Base-by-base conservation (phyloP, 2,329 filamentous ascomycete species). In the Paramyrothecium sp. region DNA sequence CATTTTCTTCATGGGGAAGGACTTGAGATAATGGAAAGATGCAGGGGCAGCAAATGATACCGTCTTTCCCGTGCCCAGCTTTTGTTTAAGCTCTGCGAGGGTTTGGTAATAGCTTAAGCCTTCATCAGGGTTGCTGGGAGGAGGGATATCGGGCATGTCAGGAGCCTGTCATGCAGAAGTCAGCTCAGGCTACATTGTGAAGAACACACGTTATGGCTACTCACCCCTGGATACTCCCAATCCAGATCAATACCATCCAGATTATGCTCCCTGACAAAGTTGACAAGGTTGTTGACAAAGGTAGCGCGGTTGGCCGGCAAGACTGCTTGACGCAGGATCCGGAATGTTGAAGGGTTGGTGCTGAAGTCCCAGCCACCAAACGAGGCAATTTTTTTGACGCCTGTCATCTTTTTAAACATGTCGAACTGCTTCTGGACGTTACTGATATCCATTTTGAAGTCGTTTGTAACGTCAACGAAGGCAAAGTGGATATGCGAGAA, bases 161-260 rank as follows among this genome's bases (percentile, higher is more conserved):
- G 61, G 55, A 5, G 61, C 62, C 69, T 22, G 60, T 58, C 22
- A 69, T 69, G 13, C 38, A 44, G 13, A 16, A 44, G 38, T 44
- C 13, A 44, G 13, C n/a, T 44, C 7, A 44, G 38, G n/a, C 13
- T 16, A 44, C 38, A 44, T 44, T 30, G 26, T 30, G 26, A 30
- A 30, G 26, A 30, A 10, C 26, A 30, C 4, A 10, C 26, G 10
- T 53, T 51, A 10, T 57, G 54, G 11, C 54, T 51, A 74, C 20
- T 64, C 33, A 69, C 70, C 0, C 67, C 70, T 1, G 73, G 73
- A 55, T 80, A 80, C 55, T 79, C 78, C 79, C 78, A 82, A 60
- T 80, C 77, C 47, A 79, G 64, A 49, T 80, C 77, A 11, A 80
- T 64, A 0, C 78, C 78, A 51, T 80, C 77, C 0, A 81, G 60